Conservation (phyloP, 495 filamentous ascomycete species). For the Usnea hakonensis region DNA sequence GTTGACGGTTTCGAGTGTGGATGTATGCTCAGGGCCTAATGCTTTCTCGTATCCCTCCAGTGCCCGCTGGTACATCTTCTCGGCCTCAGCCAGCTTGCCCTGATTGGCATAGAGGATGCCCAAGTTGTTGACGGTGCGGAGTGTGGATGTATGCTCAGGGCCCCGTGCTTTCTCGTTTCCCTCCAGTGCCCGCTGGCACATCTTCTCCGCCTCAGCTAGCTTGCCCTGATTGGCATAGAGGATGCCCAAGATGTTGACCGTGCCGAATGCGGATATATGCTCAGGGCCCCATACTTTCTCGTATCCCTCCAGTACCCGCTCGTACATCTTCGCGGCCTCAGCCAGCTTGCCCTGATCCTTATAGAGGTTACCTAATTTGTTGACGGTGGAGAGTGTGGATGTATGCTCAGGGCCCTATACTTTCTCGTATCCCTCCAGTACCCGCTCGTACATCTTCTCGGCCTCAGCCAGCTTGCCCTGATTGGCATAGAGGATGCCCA, state of each 20-base stretch:
- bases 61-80: constrained; percentile 35
- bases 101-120: constrained; percentile 25
- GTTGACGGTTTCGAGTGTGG: no score
- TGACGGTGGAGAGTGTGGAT: constrained; percentile 20
- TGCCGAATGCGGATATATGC: constrained; percentile 9
- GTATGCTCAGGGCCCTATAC: background rate
- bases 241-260: constrained; percentile 31
- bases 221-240: constrained; percentile 34
- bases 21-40: no score
- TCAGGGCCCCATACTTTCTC: constrained; percentile 11
- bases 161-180: constrained; percentile 31
- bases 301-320: constrained; percentile 10
- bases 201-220: constrained; percentile 15
- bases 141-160: constrained; percentile 33
- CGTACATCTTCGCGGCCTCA: constrained; percentile 21
- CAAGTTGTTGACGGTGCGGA: constrained; percentile 15
- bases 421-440: constrained; percentile 13
- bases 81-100: constrained; percentile 28
- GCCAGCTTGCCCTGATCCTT: constrained; percentile 20
- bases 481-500: background rate
- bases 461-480: constrained; percentile 22
- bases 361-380: constrained; percentile 27
- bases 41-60: no score
- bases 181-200: constrained; percentile 29
- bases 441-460: background rate